A percentile compares a stretch with the other conserved stretches of the same genome.
phyloP scores from a whole-genome alignment of 177 flowering plant species.

The Vitis hybrid region DNA sequence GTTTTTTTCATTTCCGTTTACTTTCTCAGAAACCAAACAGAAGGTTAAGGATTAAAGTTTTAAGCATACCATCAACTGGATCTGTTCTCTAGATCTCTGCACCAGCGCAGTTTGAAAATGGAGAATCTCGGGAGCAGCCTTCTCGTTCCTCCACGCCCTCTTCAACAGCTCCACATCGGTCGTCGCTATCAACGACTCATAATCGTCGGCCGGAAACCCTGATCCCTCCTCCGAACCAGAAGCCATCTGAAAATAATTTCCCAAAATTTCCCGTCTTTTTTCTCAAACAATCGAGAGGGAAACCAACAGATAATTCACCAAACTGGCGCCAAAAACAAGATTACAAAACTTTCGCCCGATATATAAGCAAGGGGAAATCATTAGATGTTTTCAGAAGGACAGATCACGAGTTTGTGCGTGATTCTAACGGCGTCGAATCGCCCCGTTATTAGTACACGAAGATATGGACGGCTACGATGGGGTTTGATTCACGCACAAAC shows the following conservation, averaged over 20 bases:
- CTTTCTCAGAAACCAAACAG: not conserved
- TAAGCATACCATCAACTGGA: conserved; percentile 62
- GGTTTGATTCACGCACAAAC: conserved; percentile 29
- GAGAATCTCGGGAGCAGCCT: conserved; percentile 90
- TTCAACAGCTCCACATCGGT: conserved; percentile 82
- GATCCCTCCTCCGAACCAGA: conserved; percentile 35
- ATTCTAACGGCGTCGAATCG: conserved; percentile 20
- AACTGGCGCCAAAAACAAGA: conserved; percentile 9
- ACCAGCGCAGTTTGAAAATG: conserved; percentile 53
- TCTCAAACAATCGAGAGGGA: not conserved
- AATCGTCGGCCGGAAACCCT: conserved; percentile 42
- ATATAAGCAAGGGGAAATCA: not conserved
- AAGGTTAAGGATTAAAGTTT: not conserved
- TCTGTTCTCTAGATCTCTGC: conserved; percentile 58
- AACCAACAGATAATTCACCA: not conserved
- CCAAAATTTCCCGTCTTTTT: not conserved
- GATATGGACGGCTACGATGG: conserved; percentile 12
- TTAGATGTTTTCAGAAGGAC: conserved; percentile 22
- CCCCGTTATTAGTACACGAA: not conserved
- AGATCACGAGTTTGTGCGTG: conserved; percentile 34
- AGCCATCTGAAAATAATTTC: conserved; percentile 25
- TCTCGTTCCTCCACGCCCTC: conserved; percentile 86
- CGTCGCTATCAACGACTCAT: conserved; percentile 55
- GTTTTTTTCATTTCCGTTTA: not conserved
- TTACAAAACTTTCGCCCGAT: too few species aligned